A percentile compares a stretch with the other conserved stretches of the same genome.
Conservation (phyloP, 1,284 basidiomycete genomes). For the Ustilago cynodontis region DNA sequence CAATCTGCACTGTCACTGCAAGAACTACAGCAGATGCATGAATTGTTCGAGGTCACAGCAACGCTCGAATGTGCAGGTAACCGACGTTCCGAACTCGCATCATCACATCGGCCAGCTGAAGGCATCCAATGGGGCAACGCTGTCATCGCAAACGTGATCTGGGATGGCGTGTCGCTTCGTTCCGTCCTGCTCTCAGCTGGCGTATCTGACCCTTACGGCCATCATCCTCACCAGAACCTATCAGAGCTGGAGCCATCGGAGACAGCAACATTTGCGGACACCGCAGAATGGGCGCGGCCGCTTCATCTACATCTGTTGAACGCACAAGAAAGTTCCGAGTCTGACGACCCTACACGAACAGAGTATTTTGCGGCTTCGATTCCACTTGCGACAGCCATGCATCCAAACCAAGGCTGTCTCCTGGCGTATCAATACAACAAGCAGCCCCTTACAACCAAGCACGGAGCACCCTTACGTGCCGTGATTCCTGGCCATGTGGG, state of each 20-base stretch:
- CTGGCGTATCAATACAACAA: conserved; percentile 64
- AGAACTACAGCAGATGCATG: conserved; percentile 18
- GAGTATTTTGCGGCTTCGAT: conserved; percentile 51
- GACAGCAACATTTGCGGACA: conserved; percentile 7
- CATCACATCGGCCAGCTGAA: conserved; percentile 34
- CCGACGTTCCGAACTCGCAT: conserved; percentile 43
- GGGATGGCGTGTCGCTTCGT: conserved; percentile 48
- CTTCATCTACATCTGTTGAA: conserved; percentile 50
- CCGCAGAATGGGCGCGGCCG: conserved; percentile 28
- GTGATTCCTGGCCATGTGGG: conserved; percentile 79
- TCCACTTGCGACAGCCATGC: conserved; percentile 49
- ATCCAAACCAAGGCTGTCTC: conserved; percentile 50
- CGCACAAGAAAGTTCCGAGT: conserved; percentile 48
- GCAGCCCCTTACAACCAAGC: conserved; percentile 75
- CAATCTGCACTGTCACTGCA: conserved; percentile 13
- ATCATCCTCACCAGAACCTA: conserved; percentile 19
- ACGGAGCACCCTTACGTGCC: conserved; percentile 78
- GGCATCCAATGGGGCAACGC: conserved; percentile 56
- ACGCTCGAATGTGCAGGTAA: conserved; percentile 60
- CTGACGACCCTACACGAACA: conserved; percentile 28
- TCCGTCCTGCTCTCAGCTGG: conserved; percentile 38
- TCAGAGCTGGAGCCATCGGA: conserved; percentile 31
- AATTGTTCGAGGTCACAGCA: conserved; percentile 31
- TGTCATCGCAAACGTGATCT: conserved; percentile 51
- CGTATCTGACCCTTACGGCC: conserved; percentile 47